phyloP scores from a whole-genome alignment of 139 green algal genomes.

The Micractinium conductrix region DNA sequence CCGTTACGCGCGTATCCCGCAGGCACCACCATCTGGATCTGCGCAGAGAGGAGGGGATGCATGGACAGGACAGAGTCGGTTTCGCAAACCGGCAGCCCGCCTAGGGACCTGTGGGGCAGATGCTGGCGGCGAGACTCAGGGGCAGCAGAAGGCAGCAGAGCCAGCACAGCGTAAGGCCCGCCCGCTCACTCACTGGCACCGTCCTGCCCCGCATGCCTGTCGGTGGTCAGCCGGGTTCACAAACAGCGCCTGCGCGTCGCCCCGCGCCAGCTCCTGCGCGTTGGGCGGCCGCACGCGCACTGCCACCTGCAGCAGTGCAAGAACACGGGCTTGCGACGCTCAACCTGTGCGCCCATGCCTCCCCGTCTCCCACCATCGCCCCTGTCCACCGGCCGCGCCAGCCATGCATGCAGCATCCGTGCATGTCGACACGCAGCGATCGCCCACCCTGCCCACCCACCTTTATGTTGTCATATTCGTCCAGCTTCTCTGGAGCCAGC shows the following conservation, averaged over 20 bases:
- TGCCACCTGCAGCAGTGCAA: slow-evolving; percentile 38
- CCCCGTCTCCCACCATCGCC: no score
- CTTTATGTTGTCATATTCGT: slow-evolving; percentile 50
- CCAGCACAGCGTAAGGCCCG: not conserved
- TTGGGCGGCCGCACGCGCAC: slow-evolving; percentile 57
- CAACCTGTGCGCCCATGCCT: no score
- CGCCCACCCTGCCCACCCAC: not conserved
- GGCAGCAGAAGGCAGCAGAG: not conserved
- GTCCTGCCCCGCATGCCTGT: not conserved
- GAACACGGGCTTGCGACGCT: no score
- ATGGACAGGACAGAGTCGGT: not conserved
- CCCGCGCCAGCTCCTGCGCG: slow-evolving; percentile 39
- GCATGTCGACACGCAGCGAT: not conserved
- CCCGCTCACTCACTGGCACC: not conserved
- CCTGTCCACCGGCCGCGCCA: no score
- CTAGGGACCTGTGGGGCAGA: no score
- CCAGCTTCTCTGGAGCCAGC: not conserved
- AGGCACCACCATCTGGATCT: slow-evolving; percentile 43
- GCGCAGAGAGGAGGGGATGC: not conserved
- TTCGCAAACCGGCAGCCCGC: not conserved
- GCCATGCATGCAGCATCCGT: no score
- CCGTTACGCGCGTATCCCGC: not conserved
- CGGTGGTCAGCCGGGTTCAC: slow-evolving; percentile 32
- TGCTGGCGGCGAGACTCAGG: not conserved
- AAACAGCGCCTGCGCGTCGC: slow-evolving; percentile 38